Evolutionary conservation across 768 basidiomycete genomes (phyloP).

Genomic region (Dentipellis sp.): DNA sequence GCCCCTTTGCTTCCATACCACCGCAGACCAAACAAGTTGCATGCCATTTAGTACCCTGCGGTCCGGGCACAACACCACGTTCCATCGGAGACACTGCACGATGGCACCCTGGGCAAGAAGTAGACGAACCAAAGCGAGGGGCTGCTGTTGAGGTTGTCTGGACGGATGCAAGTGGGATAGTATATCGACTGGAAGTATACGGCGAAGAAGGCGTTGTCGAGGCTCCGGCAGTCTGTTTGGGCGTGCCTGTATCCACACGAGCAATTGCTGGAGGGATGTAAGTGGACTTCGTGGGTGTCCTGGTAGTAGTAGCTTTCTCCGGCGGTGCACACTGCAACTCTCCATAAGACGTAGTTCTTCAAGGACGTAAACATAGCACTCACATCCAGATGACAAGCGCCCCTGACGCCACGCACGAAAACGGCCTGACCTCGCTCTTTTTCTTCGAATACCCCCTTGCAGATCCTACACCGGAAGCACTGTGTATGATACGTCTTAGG

Average conservation of each 20-base stretch:
- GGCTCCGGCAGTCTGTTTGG: slow-evolving; percentile 5
- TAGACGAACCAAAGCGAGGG: slow-evolving; percentile 51
- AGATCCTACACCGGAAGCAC: slow-evolving; percentile 69
- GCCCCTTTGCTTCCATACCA: slow-evolving; percentile 43
- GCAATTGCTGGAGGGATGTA: neutral
- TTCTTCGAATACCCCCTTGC: slow-evolving; percentile 56
- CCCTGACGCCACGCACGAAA: slow-evolving; percentile 58
- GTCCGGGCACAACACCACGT: slow-evolving; percentile 76
- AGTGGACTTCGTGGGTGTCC: slow-evolving; percentile 12
- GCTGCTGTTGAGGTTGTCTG: slow-evolving; percentile 25
- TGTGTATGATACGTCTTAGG: slow-evolving; percentile 63
- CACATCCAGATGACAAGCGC: slow-evolving; percentile 63
- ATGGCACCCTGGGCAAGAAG: slow-evolving; percentile 68
- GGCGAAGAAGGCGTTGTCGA: slow-evolving; percentile 15
- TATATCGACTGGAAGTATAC: slow-evolving; percentile 28
- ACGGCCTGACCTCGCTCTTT: slow-evolving; percentile 50
- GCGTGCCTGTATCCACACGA: neutral
- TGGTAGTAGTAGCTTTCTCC: slow-evolving; percentile 30
- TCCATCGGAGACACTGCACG: slow-evolving; percentile 77
- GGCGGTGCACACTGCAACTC: slow-evolving; percentile 34
- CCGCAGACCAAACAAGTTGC: slow-evolving; percentile 71
- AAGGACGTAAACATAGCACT: slow-evolving; percentile 6
- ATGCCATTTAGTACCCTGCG: slow-evolving; percentile 79
- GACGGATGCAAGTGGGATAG: slow-evolving; percentile 29
- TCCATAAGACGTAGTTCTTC: neutral